These are phyloP conservation scores for Cutaneotrichosporon sp. DNA, from an alignment of 1,284 basidiomycete species.

Conservation along the genomic window DNA sequence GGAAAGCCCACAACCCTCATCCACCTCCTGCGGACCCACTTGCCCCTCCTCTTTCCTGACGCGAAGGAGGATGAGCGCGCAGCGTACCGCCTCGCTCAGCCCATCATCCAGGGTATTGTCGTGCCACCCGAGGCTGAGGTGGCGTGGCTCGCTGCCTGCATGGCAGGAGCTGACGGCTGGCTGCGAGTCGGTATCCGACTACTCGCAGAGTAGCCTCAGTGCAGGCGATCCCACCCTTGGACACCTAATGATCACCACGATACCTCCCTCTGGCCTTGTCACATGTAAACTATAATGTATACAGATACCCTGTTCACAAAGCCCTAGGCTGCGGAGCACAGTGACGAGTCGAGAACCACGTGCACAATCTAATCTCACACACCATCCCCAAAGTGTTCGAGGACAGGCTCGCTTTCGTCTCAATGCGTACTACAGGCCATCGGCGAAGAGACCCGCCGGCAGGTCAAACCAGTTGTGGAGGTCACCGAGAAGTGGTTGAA, in stretches of 20 bases:
- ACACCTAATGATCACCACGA: too few relatives aligned
- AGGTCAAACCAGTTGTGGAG: conserved; percentile 47
- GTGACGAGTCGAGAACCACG: too few relatives aligned
- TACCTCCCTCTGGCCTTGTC: too few relatives aligned
- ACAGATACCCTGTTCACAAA: too few relatives aligned
- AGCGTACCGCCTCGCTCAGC: conserved; percentile 47
- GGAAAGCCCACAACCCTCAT: conserved; percentile 50
- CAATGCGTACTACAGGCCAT: background rate
- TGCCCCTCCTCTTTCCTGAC: conserved; percentile 51
- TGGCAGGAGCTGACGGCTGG: conserved; percentile 93
- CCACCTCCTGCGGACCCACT: conserved; percentile 42
- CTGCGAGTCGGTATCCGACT: conserved; percentile 75
- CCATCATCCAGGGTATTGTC: conserved; percentile 80
- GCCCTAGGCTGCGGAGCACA: too few relatives aligned
- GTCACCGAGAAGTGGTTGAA: conserved; percentile 42
- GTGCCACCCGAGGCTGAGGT: conserved; percentile 81
- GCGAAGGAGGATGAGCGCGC: conserved; percentile 13
- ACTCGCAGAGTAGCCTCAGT: conserved; percentile 16
- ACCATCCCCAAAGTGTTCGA: too few relatives aligned
- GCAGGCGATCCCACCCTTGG: background rate
- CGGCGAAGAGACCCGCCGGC: conserved; percentile 32
- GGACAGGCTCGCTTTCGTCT: background rate
- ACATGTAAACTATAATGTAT: conserved; percentile 2
- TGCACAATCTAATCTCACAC: too few relatives aligned
- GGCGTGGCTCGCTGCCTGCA: conserved; percentile 83